These are phyloP conservation scores for Haplosporangium sp. DNA, from an alignment of 371 early-diverging fungal genomes.

Conservation along the genomic window DNA sequence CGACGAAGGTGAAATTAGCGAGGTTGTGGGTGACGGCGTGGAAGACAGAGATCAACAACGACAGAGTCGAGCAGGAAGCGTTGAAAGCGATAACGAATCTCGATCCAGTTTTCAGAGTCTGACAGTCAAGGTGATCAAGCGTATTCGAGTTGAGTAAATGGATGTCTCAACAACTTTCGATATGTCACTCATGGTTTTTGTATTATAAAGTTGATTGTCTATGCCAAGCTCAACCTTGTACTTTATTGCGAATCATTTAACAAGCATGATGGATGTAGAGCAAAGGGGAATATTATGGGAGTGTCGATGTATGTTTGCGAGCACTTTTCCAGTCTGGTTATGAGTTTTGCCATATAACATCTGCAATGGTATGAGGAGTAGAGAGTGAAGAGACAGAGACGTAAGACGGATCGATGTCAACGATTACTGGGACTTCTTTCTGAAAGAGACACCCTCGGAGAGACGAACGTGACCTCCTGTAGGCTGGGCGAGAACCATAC, in stretches of 20 bases:
- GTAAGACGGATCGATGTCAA: background rate
- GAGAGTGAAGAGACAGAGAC: background rate
- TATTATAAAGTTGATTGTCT: background rate
- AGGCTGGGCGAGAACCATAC: conserved; percentile 97
- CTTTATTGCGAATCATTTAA: too few relatives aligned
- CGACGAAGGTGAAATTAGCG: conserved; percentile 14
- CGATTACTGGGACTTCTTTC: conserved; percentile 39
- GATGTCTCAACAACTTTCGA: background rate
- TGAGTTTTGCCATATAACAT: background rate
- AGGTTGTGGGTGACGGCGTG: background rate
- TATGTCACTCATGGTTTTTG: background rate
- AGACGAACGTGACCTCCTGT: conserved; percentile 99
- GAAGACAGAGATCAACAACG: background rate
- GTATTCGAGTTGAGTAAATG: conserved; percentile 30
- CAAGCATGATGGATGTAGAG: too few relatives aligned
- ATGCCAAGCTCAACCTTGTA: too few relatives aligned
- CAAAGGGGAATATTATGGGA: too few relatives aligned
- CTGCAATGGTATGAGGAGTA: background rate
- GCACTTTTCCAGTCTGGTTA: too few relatives aligned
- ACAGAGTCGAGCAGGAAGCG: conserved; percentile 6
- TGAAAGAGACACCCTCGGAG: conserved; percentile 75
- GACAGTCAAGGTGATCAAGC: conserved; percentile 34
- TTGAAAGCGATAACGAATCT: conserved; percentile 8
- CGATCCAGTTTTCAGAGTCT: background rate
- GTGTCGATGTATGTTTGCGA: too few relatives aligned